Evolutionary conservation across 805 yeast genomes (phyloP).

Genomic region (Lachancea dasiensis): DNA sequence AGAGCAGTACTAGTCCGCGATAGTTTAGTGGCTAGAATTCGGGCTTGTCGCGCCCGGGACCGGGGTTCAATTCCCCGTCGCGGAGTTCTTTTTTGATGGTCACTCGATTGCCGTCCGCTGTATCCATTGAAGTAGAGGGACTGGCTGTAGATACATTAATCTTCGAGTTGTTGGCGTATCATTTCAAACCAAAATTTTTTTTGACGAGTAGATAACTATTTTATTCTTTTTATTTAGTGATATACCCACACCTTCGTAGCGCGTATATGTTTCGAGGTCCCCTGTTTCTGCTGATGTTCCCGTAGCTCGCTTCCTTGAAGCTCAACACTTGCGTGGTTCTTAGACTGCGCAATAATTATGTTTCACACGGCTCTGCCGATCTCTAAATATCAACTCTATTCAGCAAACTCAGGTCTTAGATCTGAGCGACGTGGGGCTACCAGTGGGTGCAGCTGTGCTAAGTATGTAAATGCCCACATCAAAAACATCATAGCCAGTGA

Average conservation of each 20-base stretch:
- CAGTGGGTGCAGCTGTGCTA: conserved; percentile 81
- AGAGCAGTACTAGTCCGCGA: conserved; percentile 7
- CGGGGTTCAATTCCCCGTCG: conserved; percentile 27
- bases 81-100: conserved; percentile 14
- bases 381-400: conserved; percentile 6
- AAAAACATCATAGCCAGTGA: conserved; percentile 71
- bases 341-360: too few species aligned
- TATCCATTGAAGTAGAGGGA: too few species aligned
- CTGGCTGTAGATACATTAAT: neutral
- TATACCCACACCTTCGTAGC: too few species aligned
- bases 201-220: too few species aligned
- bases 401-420: conserved; percentile 67
- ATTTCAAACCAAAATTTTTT: neutral
- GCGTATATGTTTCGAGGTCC: too few species aligned
- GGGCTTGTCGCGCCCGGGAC: conserved; percentile 25
- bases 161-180: neutral
- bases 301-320: neutral
- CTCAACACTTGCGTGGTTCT: too few species aligned
- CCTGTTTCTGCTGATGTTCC: too few species aligned
- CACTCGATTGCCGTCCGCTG: too few species aligned
- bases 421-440: conserved; percentile 89
- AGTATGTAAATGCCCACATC: conserved; percentile 91
- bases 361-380: conserved; percentile 1
- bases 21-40: conserved; percentile 15
- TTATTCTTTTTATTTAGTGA: too few species aligned